A percentile compares a stretch with the other conserved stretches of the same genome.
Evolutionary conservation across 345 rosid species (phyloP).

Genomic region (Salix dunnii): DNA sequence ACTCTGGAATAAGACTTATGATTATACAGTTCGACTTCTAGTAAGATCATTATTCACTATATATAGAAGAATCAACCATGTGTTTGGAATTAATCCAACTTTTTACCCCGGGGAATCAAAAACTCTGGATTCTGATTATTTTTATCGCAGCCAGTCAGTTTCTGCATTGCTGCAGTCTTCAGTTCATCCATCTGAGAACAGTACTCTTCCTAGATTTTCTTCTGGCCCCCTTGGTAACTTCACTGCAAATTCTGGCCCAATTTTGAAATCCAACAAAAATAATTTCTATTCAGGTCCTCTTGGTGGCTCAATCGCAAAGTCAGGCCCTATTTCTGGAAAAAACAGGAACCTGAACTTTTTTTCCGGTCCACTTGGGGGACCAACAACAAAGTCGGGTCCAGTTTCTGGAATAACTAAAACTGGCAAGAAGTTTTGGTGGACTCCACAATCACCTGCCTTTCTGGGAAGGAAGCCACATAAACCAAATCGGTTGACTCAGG

Average conservation of each 20-base stretch:
- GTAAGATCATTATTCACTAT: slow-evolving; percentile 81
- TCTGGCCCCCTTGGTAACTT: slow-evolving; percentile 72
- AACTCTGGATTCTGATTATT: slow-evolving; percentile 46
- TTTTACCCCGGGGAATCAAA: slow-evolving; percentile 42
- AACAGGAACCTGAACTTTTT: slow-evolving; percentile 40
- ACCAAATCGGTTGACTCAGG: slow-evolving; percentile 57
- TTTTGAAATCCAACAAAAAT: slow-evolving; percentile 40
- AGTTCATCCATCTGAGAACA: slow-evolving; percentile 47
- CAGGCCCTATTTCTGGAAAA: slow-evolving; percentile 44
- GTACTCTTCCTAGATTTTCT: slow-evolving; percentile 56
- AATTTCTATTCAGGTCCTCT: slow-evolving; percentile 88
- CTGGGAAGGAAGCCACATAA: slow-evolving; percentile 48
- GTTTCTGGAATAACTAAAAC: slow-evolving; percentile 41
- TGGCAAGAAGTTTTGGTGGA: slow-evolving; percentile 56
- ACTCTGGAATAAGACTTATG: slow-evolving; percentile 83
- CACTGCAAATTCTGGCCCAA: slow-evolving; percentile 44
- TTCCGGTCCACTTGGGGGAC: slow-evolving; percentile 62
- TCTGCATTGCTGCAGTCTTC: slow-evolving; percentile 57
- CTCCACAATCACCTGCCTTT: slow-evolving; percentile 35
- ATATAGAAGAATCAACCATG: slow-evolving; percentile 54
- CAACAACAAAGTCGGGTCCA: slow-evolving; percentile 59
- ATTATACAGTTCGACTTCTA: slow-evolving; percentile 63
- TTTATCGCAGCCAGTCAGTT: slow-evolving; percentile 61
- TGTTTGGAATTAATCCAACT: slow-evolving; percentile 55
- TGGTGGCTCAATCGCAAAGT: slow-evolving; percentile 39